Evolutionary conservation across 2,329 filamentous ascomycete genomes (phyloP).

Genomic region (Celoporthe dispersa): DNA sequence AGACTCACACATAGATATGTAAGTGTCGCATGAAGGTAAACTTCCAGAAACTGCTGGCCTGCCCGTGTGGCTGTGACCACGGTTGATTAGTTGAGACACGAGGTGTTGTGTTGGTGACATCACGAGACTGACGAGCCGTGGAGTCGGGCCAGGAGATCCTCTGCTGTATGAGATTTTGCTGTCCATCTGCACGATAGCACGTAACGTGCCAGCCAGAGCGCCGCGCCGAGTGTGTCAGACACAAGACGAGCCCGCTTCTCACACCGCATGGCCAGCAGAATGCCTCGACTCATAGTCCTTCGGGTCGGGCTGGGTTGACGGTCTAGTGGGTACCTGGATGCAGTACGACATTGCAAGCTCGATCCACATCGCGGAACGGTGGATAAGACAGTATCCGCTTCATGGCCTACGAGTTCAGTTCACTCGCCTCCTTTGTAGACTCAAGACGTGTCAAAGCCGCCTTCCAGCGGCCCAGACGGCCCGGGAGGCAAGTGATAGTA

Average conservation of each 20-base stretch:
- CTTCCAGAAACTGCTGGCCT: not conserved
- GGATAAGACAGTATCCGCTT: conserved; percentile 22
- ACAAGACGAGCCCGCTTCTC: not conserved
- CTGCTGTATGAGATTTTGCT: not conserved
- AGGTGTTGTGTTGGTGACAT: not conserved
- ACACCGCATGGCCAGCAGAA: conserved; percentile 17
- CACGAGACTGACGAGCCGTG: not conserved
- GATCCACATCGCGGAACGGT: conserved; percentile 23
- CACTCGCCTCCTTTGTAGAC: not conserved
- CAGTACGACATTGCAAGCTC: conserved; percentile 14
- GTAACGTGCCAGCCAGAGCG: not conserved
- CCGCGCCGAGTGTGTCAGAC: not conserved
- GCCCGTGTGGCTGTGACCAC: not conserved
- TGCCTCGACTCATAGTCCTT: conserved; percentile 19
- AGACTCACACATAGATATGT: not conserved
- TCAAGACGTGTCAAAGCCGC: not conserved
- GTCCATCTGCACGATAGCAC: not conserved
- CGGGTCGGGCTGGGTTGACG: not conserved
- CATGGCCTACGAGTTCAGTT: not conserved
- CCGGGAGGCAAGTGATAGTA: not conserved
- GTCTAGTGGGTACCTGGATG: not conserved
- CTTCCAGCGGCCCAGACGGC: not conserved
- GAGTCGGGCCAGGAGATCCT: not conserved
- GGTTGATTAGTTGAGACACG: not conserved
- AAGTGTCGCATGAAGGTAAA: not conserved